A percentile compares a stretch with the other conserved stretches of the same genome.
These are phyloP conservation scores for Scutellospora calospora DNA, from an alignment of 371 early-diverging fungal species.

Conservation along the genomic window DNA sequence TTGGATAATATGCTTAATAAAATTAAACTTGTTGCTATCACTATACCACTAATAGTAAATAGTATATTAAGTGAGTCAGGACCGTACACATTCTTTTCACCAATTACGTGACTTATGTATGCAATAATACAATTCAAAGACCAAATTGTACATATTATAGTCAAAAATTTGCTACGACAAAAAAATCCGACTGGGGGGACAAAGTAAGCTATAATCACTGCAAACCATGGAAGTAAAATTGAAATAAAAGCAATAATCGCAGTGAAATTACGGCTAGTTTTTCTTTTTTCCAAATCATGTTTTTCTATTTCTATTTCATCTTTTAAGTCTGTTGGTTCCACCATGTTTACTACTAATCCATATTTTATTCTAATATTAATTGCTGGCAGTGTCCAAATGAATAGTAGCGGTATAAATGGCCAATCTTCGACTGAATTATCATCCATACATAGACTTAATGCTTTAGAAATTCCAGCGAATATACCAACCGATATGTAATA, in stretches of 20 bases:
- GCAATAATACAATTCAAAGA: not conserved
- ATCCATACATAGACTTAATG: not conserved
- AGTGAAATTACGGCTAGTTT: no score
- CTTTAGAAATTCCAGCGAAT: not conserved
- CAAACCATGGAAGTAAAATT: not conserved
- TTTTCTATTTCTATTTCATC: no score
- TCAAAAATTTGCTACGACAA: constrained; percentile 10
- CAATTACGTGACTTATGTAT: not conserved
- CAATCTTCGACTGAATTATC: constrained; percentile 2
- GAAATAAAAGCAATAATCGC: not conserved
- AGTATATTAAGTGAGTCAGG: not conserved
- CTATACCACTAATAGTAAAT: not conserved
- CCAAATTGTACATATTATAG: not conserved
- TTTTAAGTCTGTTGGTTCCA: constrained; percentile 12
- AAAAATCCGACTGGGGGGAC: constrained; percentile 13
- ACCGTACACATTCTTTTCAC: not conserved
- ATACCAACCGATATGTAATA: constrained; percentile 30
- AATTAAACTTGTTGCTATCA: not conserved
- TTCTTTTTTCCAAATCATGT: no score
- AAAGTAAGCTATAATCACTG: constrained; percentile 16
- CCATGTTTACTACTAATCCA: not conserved
- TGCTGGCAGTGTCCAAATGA: not conserved
- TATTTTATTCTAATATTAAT: not conserved
- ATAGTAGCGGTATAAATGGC: constrained; percentile 15
- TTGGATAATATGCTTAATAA: not conserved